Conservation (phyloP, 2,329 filamentous ascomycete genomes). For the Chaetomiaceae sp. region DNA sequence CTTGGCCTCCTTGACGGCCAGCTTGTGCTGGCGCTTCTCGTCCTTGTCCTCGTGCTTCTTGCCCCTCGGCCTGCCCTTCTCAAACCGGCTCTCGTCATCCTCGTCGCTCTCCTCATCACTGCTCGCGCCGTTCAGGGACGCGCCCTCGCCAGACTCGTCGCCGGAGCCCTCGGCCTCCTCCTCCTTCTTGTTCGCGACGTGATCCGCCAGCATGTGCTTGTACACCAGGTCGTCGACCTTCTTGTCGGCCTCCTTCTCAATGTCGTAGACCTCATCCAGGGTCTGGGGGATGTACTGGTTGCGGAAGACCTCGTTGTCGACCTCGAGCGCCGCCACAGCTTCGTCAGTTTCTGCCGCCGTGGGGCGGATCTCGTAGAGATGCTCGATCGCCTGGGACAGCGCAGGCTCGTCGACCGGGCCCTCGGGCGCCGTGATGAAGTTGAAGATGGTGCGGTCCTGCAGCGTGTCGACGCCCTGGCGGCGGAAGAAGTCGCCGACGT, state of each 20-base stretch:
- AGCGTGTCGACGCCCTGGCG: conserved; percentile 79
- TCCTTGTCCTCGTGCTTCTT: conserved; percentile 91
- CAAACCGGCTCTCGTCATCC: conserved; percentile 49
- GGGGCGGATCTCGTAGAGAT: conserved; percentile 56
- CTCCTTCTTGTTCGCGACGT: conserved; percentile 40
- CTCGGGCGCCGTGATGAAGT: conserved; percentile 66
- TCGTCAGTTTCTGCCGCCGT: conserved; percentile 34
- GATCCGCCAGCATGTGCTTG: conserved; percentile 73
- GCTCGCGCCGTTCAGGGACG: too few species aligned
- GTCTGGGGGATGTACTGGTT: conserved; percentile 97
- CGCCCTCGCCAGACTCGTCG: conserved; percentile 41
- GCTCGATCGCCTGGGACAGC: conserved; percentile 59
- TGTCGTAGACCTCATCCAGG: conserved; percentile 91
- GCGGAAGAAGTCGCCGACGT: conserved; percentile 87
- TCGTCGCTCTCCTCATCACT: conserved; percentile 41
- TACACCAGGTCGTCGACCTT: conserved; percentile 80
- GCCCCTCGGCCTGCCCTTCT: conserved; percentile 66
- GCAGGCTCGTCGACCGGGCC: conserved; percentile 57
- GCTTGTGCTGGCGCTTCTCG: conserved; percentile 79
- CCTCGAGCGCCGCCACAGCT: conserved; percentile 55
- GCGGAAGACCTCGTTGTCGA: conserved; percentile 88
- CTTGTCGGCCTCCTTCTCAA: conserved; percentile 82
- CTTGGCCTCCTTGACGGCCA: conserved; percentile 90
- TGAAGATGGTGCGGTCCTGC: conserved; percentile 73
- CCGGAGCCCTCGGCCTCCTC: conserved; percentile 37